phyloP scores from a whole-genome alignment of 441 rosid genomes.

The Macaranga tanarius region DNA sequence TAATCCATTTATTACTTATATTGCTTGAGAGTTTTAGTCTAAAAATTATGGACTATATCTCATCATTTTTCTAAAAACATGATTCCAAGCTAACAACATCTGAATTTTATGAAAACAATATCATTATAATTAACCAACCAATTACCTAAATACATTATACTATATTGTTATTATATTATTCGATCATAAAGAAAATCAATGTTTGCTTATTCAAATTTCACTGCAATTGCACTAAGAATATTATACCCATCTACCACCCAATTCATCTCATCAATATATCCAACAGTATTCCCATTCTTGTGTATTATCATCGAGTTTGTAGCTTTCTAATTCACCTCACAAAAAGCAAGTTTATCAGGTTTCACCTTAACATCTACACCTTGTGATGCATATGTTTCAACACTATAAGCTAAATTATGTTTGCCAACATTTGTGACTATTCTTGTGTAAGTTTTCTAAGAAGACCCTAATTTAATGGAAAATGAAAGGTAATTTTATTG shows the following conservation, averaged over 20 bases:
- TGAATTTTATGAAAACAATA: too few species aligned
- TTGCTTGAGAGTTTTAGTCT: too few species aligned
- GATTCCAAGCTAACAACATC: too few species aligned
- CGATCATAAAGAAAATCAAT: too few species aligned
- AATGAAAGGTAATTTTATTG: conserved; percentile 55
- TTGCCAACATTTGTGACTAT: conserved; percentile 45
- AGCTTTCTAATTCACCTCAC: conserved; percentile 31
- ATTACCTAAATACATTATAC: too few species aligned
- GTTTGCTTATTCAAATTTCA: conserved; percentile 8
- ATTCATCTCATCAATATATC: conserved; percentile 23
- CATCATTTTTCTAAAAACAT: too few species aligned
- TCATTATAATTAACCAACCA: too few species aligned
- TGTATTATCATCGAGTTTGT: conserved; percentile 30
- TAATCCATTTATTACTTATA: too few species aligned
- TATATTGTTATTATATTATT: background rate
- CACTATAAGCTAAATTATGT: conserved; percentile 25
- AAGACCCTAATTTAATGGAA: conserved; percentile 28
- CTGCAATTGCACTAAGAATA: conserved; percentile 36
- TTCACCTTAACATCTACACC: conserved; percentile 36
- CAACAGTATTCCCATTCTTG: background rate
- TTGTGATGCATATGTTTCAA: conserved; percentile 23
- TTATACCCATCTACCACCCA: conserved; percentile 29
- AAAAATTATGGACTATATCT: too few species aligned
- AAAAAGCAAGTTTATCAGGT: conserved; percentile 34
- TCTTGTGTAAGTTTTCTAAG: conserved; percentile 37